Base-by-base conservation (phyloP, 805 yeast genomes). In the Candida maris region DNA sequence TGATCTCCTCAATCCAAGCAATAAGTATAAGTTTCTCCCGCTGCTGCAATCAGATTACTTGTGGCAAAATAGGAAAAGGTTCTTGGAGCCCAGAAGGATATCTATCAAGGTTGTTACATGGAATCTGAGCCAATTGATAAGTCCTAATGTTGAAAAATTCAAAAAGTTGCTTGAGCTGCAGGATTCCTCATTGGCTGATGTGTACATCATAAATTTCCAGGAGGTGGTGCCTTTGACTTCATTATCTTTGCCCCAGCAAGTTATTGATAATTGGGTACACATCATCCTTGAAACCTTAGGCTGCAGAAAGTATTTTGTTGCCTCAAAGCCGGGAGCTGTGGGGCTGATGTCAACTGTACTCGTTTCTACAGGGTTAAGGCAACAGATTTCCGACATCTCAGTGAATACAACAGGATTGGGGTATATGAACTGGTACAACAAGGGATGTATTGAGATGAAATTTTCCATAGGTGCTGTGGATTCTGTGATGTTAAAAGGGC, bases 381-480 rank as follows among this genome's bases (percentile, higher is more conserved):
- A 53, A 2, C 71, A 73, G 41, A 57, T 77, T n/a, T 55, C 67
- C 2, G 46, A 59, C 14, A 37, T 75, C 5, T 54, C 56, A 14
- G 60, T 63, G 4, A 56, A 64, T 3, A 65, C 78, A 0, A 61
- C 78, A 5, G 81, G 83, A 0, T 69, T 82, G 0, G 83, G 83
- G 0, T 65, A 76, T 26, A 50, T 77, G 34, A 70, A 76, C 17
- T 77, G 80, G 75, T 82, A 81, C 13, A 77, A 77, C 55, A 77
- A 77, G 48, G 84, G 84, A 3, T 78, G 80, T 4, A 72, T 75
- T 10, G 55, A 68, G 13, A 57, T 75, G 16, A 57, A 59, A 18
- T 65, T 78, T 42, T 55, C 43, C 8, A 41, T 73, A 17, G 76
- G 75, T 3, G 55, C 49, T 7, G 61, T 67, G 25, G 56, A 57